Conservation (phyloP, 768 basidiomycete species). For the Mycena olivaceomarginata region DNA sequence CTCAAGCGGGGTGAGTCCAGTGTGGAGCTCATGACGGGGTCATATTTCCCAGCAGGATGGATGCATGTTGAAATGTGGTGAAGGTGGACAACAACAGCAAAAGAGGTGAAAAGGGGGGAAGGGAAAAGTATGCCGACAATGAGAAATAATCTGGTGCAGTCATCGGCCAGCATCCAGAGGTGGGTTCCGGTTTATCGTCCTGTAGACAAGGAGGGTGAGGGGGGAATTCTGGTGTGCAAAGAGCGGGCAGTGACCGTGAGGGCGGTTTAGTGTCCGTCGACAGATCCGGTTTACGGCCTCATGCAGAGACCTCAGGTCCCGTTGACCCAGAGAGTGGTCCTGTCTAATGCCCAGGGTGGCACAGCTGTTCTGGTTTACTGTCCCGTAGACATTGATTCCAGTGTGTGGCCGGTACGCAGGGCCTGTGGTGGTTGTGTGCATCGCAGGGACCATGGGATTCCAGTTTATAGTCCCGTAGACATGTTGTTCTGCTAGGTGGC, state of each 20-base stretch:
- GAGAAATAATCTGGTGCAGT: conserved; percentile 1
- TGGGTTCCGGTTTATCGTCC: too few relatives aligned
- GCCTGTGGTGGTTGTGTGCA: not conserved
- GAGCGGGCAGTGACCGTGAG: conserved; percentile 9
- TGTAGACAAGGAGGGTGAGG: too few relatives aligned
- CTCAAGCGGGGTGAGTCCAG: conserved; percentile 1
- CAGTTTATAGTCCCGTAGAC: conserved; percentile 1
- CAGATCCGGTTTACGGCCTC: not conserved
- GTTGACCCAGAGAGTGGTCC: not conserved
- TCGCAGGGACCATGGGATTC: conserved; percentile 1
- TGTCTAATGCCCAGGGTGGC: not conserved
- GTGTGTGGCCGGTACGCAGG: not conserved
- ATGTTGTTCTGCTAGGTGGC: not conserved
- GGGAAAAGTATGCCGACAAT: conserved; percentile 7
- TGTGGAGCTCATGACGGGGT: not conserved
- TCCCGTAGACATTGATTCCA: not conserved
- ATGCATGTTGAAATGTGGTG: not conserved
- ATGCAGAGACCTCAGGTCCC: not conserved
- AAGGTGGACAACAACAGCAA: not conserved
- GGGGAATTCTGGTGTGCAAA: not conserved
- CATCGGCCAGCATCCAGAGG: conserved; percentile 15
- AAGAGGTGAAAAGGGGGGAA: too few relatives aligned
- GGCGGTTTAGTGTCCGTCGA: not conserved
- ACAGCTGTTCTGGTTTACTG: not conserved
- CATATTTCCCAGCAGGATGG: conserved; percentile 8